Evolutionary conservation across 176 grass and related monocot species (phyloP).

Genomic region (Paspalum vaginatum): DNA sequence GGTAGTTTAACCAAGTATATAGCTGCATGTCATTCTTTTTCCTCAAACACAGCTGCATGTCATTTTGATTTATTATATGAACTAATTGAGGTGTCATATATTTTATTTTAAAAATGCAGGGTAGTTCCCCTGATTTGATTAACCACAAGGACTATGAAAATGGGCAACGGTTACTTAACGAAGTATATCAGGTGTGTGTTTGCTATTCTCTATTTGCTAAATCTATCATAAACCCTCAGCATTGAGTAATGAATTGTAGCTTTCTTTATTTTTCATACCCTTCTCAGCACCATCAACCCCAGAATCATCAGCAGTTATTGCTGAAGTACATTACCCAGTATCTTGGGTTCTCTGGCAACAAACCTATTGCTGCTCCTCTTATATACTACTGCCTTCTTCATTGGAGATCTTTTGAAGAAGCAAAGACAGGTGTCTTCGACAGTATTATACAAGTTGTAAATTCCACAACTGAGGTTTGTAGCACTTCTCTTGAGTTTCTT

Average conservation of each 20-base stretch:
- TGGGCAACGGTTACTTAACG: constrained; percentile 62
- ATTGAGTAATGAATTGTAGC: background rate
- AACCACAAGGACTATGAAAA: constrained; percentile 61
- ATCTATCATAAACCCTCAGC: constrained; percentile 16
- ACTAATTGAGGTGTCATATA: constrained; percentile 1
- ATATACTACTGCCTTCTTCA: constrained; percentile 68
- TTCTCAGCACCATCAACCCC: constrained; percentile 42
- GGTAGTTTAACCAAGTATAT: constrained; percentile 51
- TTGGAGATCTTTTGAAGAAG: constrained; percentile 75
- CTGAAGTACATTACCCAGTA: constrained; percentile 64
- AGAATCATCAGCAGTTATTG: constrained; percentile 64
- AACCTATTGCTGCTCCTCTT: constrained; percentile 62
- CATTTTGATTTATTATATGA: constrained; percentile 26
- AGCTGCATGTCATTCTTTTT: constrained; percentile 27
- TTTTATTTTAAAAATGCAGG: constrained; percentile 41
- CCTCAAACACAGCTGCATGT: constrained; percentile 23
- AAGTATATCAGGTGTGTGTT: constrained; percentile 69
- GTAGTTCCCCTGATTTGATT: constrained; percentile 37
- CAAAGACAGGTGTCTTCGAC: constrained; percentile 67
- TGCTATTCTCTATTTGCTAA: constrained; percentile 23
- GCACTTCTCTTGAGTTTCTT: constrained; percentile 29
- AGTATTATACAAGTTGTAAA: constrained; percentile 70
- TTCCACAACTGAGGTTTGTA: constrained; percentile 60
- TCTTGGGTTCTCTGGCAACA: constrained; percentile 59
- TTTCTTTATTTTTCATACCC: constrained; percentile 29